phyloP scores from a whole-genome alignment of 495 filamentous ascomycete species.

The Lichina pygmaea region DNA sequence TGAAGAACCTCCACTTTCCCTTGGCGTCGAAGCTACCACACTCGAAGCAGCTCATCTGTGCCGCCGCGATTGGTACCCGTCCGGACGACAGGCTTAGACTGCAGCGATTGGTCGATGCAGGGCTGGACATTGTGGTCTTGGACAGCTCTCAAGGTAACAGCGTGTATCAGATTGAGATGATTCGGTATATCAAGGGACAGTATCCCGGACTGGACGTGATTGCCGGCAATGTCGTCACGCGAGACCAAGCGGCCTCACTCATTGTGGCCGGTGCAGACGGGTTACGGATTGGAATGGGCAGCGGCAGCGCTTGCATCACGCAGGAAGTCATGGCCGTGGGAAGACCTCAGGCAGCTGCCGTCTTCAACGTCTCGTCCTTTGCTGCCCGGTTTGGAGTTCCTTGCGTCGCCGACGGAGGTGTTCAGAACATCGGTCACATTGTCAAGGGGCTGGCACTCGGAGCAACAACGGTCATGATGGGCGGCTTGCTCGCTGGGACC shows the following conservation, averaged over 20 bases:
- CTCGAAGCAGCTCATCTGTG: slow-evolving; percentile 92
- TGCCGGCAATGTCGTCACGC: slow-evolving; percentile 90
- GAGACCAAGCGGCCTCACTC: slow-evolving; percentile 73
- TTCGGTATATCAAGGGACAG: slow-evolving; percentile 74
- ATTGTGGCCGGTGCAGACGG: slow-evolving; percentile 92
- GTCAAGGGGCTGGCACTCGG: slow-evolving; percentile 93
- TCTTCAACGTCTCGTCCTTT: slow-evolving; percentile 69
- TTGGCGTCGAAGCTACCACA: slow-evolving; percentile 88
- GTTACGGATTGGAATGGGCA: slow-evolving; percentile 96
- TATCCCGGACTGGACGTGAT: slow-evolving; percentile 80
- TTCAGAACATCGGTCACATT: slow-evolving; percentile 97
- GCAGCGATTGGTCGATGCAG: slow-evolving; percentile 74
- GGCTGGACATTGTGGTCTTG: slow-evolving; percentile 82
- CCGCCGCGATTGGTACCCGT: slow-evolving; percentile 83
- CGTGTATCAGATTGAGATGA: slow-evolving; percentile 92
- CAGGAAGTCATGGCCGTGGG: slow-evolving; percentile 99
- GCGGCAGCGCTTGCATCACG: slow-evolving; percentile 92
- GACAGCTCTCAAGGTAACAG: slow-evolving; percentile 94
- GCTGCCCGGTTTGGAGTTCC: slow-evolving; percentile 86
- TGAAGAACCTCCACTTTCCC: slow-evolving; percentile 96
- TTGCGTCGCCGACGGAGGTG: slow-evolving; percentile 90
- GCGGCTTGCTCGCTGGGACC: slow-evolving; percentile 84
- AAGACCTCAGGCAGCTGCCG: slow-evolving; percentile 75
- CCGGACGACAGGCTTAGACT: slow-evolving; percentile 73
- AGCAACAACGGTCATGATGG: slow-evolving; percentile 97